phyloP scores from a whole-genome alignment of 1,284 basidiomycete genomes.

The Sporisorium reilianum region DNA sequence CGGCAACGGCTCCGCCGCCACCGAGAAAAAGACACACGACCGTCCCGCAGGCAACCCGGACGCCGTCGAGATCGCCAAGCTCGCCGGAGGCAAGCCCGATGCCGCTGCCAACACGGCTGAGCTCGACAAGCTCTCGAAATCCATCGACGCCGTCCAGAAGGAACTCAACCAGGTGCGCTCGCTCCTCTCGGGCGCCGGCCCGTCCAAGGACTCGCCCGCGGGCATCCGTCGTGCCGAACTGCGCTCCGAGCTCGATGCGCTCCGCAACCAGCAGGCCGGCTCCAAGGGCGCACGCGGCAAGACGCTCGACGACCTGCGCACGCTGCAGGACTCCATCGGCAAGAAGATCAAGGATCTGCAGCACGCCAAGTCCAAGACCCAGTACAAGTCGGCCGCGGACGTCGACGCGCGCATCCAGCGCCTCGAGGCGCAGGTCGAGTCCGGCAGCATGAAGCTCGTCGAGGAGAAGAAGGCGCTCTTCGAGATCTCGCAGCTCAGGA shows the following conservation, averaged over 20 bases:
- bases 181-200: slow-evolving; percentile 71
- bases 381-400: slow-evolving; percentile 88
- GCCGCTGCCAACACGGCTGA: slow-evolving; percentile 59
- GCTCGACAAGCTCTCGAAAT: slow-evolving; percentile 62
- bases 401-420: slow-evolving; percentile 81
- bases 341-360: slow-evolving; percentile 95
- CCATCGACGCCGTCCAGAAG: slow-evolving; percentile 60
- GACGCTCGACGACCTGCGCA: slow-evolving; percentile 84
- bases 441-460: slow-evolving; percentile 89
- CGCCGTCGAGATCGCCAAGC: slow-evolving; percentile 64
- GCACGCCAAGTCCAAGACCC: slow-evolving; percentile 81
- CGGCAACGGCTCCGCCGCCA: slow-evolving; percentile 17
- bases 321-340: slow-evolving; percentile 81
- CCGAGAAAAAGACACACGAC: slow-evolving; percentile 32
- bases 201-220: slow-evolving; percentile 70
- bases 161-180: slow-evolving; percentile 77
- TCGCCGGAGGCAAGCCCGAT: slow-evolving; percentile 66
- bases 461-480: slow-evolving; percentile 94
- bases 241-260: slow-evolving; percentile 82
- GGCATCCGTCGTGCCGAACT: slow-evolving; percentile 82
- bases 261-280: slow-evolving; percentile 84
- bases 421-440: slow-evolving; percentile 88
- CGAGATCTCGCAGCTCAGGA: slow-evolving; percentile 80
- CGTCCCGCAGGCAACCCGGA: slow-evolving; percentile 49
- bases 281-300: slow-evolving; percentile 82